These are phyloP conservation scores for Aspergillus phoenicis DNA, from an alignment of 2,329 filamentous ascomycete species.

Conservation along the genomic window DNA sequence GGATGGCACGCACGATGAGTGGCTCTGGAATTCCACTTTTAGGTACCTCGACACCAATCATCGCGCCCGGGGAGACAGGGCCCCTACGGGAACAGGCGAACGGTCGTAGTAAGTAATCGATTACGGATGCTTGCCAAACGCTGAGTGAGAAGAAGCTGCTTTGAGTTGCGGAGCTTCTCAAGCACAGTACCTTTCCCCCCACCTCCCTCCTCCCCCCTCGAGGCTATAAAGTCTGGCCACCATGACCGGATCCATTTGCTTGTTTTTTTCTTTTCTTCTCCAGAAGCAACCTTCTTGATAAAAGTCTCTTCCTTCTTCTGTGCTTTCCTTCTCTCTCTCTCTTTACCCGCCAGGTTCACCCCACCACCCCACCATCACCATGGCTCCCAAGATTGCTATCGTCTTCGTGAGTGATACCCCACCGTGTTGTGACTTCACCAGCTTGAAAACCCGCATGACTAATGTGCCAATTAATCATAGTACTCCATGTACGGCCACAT, in stretches of 20 bases:
- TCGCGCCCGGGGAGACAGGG: neutral
- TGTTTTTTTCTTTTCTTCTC: neutral
- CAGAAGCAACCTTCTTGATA: neutral
- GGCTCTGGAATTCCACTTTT: neutral
- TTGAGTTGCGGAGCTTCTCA: neutral
- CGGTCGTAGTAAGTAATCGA: constrained; percentile 1
- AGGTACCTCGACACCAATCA: neutral
- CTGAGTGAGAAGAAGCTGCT: neutral
- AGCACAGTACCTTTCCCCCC: too few relatives aligned
- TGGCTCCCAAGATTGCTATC: constrained; percentile 92
- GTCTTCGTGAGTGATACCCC: constrained; percentile 68
- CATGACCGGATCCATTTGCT: neutral
- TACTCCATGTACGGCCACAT: constrained; percentile 97
- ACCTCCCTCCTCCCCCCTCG: neutral
- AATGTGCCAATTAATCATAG: constrained; percentile 46
- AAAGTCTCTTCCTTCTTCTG: neutral
- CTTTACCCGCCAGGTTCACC: constrained; percentile 4
- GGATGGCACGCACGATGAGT: neutral
- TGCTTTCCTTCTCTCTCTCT: neutral
- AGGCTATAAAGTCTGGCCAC: constrained; percentile 5
- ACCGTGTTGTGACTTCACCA: constrained; percentile 5
- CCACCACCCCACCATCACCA: constrained; percentile 48
- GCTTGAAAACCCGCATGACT: neutral
- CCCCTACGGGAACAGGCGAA: neutral
- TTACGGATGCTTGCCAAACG: constrained; percentile 13